Base-by-base conservation (phyloP, 257 asterid species). In the Jasminum sambac region DNA sequence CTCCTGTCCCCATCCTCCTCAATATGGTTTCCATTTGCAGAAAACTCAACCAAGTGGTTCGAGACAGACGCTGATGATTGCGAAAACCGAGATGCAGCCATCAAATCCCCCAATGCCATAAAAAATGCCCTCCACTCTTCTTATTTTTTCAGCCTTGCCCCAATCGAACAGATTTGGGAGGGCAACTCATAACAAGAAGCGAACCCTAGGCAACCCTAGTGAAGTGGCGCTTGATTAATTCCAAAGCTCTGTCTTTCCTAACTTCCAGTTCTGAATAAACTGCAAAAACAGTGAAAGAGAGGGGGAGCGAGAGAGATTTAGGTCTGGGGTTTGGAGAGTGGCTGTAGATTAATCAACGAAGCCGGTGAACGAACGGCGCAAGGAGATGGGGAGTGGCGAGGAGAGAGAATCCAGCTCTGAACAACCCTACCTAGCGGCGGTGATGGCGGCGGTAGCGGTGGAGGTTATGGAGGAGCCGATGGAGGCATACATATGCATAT, bases 71-170 rank as follows among this genome's bases (percentile, higher is more conserved):
- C 81, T 24, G 96, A 72, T 59, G 99, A 94, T 76, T 85, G 96
- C 25, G 99, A 88, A 79, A 84, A 88, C 85, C 98, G 82, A 21
- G 98, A 91, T 66, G 92, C 91, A 43, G 89, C 90, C 98, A 95
- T 95, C 81, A 91, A 84, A 86, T 91, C 98, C 66, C 98, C 99
- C 94, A 95, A 86, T 89, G 99, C 99, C 99, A 95, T 91, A 80
- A 55, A 67, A 69, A 79, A 26, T 71, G 70, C 72, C 69, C 74
- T 23, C 61, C 48, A 37, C 67, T 52, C 25, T 69, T 16, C 38
- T 67, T 64, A 16, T 4, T 17, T 50, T 42, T 43, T 83, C 84
- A 86, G 69, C 96, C 96, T 85, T 86, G 92, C 83, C 96, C 98
- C 81, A 91, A 92, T 83, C 92, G 84, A 74, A 88, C 89, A 74